Percentiles rank a stretch among this genome's conserved stretches.
Evolutionary conservation across 2,329 filamentous ascomycete species (phyloP).

Genomic region (Fusarium begoniae): DNA sequence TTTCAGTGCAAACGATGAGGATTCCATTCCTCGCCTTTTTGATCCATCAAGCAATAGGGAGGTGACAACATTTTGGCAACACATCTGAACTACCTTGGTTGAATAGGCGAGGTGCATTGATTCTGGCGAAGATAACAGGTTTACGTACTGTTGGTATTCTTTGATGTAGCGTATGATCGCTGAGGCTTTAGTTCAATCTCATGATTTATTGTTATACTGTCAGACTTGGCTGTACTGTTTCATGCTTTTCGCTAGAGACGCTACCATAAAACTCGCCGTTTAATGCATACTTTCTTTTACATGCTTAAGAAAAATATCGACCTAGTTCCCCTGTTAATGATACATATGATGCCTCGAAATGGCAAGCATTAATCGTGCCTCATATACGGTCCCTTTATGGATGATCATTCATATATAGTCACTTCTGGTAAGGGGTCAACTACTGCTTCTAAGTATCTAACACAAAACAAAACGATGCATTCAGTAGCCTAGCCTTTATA

Average conservation of each 20-base stretch:
- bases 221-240: background rate
- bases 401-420: too few species aligned
- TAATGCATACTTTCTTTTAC: background rate
- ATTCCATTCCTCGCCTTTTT: background rate
- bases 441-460: background rate
- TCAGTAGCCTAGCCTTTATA: too few species aligned
- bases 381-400: rapidly evolving
- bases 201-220: background rate
- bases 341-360: background rate
- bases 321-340: background rate
- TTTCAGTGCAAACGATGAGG: background rate
- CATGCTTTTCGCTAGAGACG: background rate
- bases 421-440: too few species aligned
- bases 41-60: too few species aligned
- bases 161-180: rapidly evolving
- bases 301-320: rapidly evolving
- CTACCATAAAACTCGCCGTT: too few species aligned
- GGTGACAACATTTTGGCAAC: background rate
- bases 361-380: rapidly evolving
- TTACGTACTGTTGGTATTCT: background rate
- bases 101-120: background rate
- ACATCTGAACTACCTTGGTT: background rate
- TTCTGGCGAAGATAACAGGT: background rate
- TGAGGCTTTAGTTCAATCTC: too few species aligned
- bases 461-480: background rate